phyloP scores from a whole-genome alignment of 768 basidiomycete species.

The Leucogyrophana mollusca region DNA sequence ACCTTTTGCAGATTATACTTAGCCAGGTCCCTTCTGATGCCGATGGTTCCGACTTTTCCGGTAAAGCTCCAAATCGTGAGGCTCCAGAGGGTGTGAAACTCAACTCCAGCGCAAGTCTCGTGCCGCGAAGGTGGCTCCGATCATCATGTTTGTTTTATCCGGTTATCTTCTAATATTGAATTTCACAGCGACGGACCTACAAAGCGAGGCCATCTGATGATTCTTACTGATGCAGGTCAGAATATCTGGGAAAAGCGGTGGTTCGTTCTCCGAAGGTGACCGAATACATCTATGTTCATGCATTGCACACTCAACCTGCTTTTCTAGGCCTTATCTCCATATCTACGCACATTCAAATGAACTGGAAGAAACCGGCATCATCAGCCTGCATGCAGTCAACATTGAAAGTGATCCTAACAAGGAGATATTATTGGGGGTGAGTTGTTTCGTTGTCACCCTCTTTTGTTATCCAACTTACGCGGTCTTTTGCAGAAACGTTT shows the following conservation, averaged over 20 bases:
- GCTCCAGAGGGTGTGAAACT: constrained; percentile 60
- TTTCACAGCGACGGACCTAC: constrained; percentile 68
- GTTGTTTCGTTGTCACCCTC: constrained; percentile 26
- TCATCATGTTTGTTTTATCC: neutral
- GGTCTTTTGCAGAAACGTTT: constrained; percentile 60
- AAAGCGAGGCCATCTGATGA: constrained; percentile 80
- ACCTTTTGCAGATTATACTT: constrained; percentile 65
- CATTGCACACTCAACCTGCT: constrained; percentile 6
- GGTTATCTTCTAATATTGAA: neutral
- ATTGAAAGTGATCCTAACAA: constrained; percentile 86
- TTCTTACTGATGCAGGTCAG: constrained; percentile 77
- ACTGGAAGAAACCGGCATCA: constrained; percentile 76
- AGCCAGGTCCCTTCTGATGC: constrained; percentile 66
- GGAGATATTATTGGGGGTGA: constrained; percentile 81
- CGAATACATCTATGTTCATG: neutral
- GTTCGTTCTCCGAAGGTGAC: constrained; percentile 84
- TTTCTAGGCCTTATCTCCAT: constrained; percentile 80
- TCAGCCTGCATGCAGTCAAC: constrained; percentile 82
- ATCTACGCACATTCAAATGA: constrained; percentile 85
- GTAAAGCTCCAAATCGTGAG: constrained; percentile 33
- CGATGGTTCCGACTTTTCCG: constrained; percentile 40
- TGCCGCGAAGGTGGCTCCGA: constrained; percentile 62
- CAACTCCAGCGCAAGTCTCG: constrained; percentile 67
- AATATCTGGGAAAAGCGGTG: constrained; percentile 82
- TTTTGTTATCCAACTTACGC: constrained; percentile 6